Base-by-base conservation (phyloP, 2,329 filamentous ascomycete species). In the Aspergillus luchuensis region DNA sequence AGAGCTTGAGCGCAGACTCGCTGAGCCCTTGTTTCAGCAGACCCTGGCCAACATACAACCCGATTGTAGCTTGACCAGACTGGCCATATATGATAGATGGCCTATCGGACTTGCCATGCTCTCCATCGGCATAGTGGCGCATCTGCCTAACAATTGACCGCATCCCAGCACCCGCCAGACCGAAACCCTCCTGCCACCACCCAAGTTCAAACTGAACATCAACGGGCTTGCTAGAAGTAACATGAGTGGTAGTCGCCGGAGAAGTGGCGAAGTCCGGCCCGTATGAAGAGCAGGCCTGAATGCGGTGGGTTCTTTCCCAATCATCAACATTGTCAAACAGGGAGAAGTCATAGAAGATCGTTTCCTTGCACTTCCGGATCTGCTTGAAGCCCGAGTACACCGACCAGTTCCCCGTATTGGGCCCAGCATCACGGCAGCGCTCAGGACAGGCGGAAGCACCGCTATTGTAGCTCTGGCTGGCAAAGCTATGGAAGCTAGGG, bases 11-110 rank as follows among this genome's bases (percentile, higher is more conserved):
- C 23, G 72, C 74, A 30, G 69, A 66, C 8, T 54, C 47, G 57
- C 63, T 66, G 21, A 74, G 48, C 54, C 23, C 58, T 45, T 58
- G 62, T 56, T 54, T 63, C 55, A 64, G 63, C 30, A 71, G 53
- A 8, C 66, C 65, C 60, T 67, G 68, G 62, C 77, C 76, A n/a
- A 78, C 71, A 58, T 78, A 78, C 47, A 78, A 38, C 49, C 77
- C 75, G 21, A 75, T 58, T 11, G 69, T 69, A 39, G 69, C 69
- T 43, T 67, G 66, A 2, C 67, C 70, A 50, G 66, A 71, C 60
- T 67, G 70, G 6, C 66, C 72, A 63, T 70, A 77, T 21, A 77
- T 57, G 28, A 75, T 69, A 43, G 69, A 63, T 7, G 72, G 61
- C 19, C 55, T 49, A 6, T 62, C 45, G 30, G 68, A 64, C 2